These are phyloP conservation scores for Cyclospora cayetanensis DNA, from an alignment of 169 alveolate genomes.

Conservation along the genomic window DNA sequence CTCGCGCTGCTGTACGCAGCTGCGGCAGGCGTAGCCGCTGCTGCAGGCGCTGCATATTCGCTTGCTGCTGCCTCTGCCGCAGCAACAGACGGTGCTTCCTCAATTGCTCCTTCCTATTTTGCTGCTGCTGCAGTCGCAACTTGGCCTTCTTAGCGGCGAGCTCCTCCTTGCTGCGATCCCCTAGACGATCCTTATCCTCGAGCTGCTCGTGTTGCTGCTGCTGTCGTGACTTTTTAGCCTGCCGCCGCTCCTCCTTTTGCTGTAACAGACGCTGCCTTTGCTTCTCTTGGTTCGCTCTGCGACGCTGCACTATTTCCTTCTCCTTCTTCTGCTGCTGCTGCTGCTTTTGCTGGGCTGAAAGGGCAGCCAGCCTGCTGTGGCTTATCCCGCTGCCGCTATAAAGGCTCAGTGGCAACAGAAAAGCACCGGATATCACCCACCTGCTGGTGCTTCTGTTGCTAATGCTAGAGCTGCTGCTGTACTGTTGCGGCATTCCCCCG, in stretches of 20 bases:
- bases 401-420: neutral
- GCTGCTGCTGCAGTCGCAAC: constrained; percentile 40
- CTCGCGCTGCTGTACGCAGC: neutral
- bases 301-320: constrained; percentile 35
- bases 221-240: neutral
- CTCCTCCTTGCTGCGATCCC: neutral
- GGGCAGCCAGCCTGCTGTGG: constrained; percentile 55
- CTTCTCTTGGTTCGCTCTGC: constrained; percentile 45
- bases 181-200: neutral
- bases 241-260: constrained; percentile 41
- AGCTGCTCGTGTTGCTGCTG: neutral
- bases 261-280: constrained; percentile 44
- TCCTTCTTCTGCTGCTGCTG: constrained; percentile 47
- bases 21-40: constrained; percentile 9
- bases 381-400: neutral
- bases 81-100: constrained; percentile 10
- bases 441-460: constrained; percentile 2
- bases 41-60: constrained; percentile 28
- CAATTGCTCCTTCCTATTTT: neutral
- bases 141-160: neutral
- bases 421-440: neutral
- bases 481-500: neutral
- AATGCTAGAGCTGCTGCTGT: neutral
- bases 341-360: constrained; percentile 38
- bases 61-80: constrained; percentile 10